A percentile compares a stretch with the other conserved stretches of the same genome.
Evolutionary conservation across 331 rosid genomes (phyloP).

Genomic region (Rosa hybrid): DNA sequence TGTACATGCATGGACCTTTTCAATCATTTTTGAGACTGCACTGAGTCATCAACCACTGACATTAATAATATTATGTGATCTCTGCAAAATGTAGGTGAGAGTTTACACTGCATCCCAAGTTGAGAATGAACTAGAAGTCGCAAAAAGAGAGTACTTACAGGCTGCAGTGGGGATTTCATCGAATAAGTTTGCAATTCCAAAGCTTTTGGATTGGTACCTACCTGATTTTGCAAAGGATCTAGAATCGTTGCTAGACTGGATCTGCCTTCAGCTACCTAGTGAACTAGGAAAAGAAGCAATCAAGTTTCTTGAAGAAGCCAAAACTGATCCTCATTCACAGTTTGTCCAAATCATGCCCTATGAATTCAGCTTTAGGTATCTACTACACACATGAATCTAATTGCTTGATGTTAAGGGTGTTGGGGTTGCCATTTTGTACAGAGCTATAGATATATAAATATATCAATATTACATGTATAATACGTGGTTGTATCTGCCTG

Average conservation of each 20-base stretch:
- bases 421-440: constrained; percentile 35
- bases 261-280: constrained; percentile 77
- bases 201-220: constrained; percentile 81
- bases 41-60: neutral
- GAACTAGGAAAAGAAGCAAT: constrained; percentile 71
- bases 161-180: constrained; percentile 73
- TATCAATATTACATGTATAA: constrained; percentile 25
- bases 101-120: constrained; percentile 68
- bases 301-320: constrained; percentile 61
- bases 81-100: constrained; percentile 64
- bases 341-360: constrained; percentile 67
- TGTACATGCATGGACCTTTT: constrained; percentile 2
- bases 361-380: constrained; percentile 85
- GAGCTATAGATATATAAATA: constrained; percentile 26
- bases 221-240: constrained; percentile 88
- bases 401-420: neutral
- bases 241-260: constrained; percentile 77
- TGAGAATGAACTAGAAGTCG: constrained; percentile 74
- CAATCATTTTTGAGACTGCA: neutral
- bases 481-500: constrained; percentile 5
- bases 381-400: constrained; percentile 46
- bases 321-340: constrained; percentile 47
- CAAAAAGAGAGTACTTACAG: constrained; percentile 75
- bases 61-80: constrained; percentile 24
- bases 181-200: constrained; percentile 61